Conservation (phyloP, 2,329 filamentous ascomycete genomes). For the Aureobasidium uvarum region DNA sequence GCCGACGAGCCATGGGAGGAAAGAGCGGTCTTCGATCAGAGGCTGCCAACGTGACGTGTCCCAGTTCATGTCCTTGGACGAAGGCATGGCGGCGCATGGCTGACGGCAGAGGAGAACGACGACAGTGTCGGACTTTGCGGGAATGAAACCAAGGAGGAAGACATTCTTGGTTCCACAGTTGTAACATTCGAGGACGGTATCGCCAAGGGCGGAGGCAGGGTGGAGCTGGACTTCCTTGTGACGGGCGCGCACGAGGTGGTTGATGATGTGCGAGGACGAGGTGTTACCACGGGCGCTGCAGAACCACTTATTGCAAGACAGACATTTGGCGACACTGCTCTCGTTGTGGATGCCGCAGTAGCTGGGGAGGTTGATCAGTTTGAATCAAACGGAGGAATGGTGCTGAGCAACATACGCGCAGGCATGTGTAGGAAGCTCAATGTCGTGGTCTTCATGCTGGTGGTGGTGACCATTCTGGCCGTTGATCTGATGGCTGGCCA, state of each 20-base stretch:
- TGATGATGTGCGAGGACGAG: slow-evolving; percentile 96
- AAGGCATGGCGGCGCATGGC: slow-evolving; percentile 90
- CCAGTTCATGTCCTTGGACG: slow-evolving; percentile 99
- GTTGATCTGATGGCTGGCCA: slow-evolving; percentile 78
- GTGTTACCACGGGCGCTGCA: slow-evolving; percentile 96
- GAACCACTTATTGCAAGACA: slow-evolving; percentile 97
- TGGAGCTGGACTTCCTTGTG: slow-evolving; percentile 99
- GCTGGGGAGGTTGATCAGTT: slow-evolving; percentile 46
- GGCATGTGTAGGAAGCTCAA: slow-evolving; percentile 85
- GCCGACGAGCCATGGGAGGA: slow-evolving; percentile 88
- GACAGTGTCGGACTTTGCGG: slow-evolving; percentile 96
- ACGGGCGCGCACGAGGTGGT: slow-evolving; percentile 92
- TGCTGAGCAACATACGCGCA: slow-evolving; percentile 72
- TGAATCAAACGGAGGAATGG: not conserved
- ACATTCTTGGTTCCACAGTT: slow-evolving; percentile 99
- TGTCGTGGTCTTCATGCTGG: slow-evolving; percentile 72
- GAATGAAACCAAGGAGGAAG: slow-evolving; percentile 95
- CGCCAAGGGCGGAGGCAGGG: slow-evolving; percentile 85
- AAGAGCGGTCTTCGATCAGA: slow-evolving; percentile 93
- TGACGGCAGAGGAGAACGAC: slow-evolving; percentile 96
- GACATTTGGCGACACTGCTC: slow-evolving; percentile 91
- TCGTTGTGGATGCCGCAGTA: slow-evolving; percentile 98
- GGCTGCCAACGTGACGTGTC: slow-evolving; percentile 98
- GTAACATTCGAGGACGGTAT: slow-evolving; percentile 97
- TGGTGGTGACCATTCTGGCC: slow-evolving; percentile 62